Percentiles rank a stretch among this genome's conserved stretches.
phyloP scores from a whole-genome alignment of 2,329 filamentous ascomycete species.

The Ceratocystis lukuohia region DNA sequence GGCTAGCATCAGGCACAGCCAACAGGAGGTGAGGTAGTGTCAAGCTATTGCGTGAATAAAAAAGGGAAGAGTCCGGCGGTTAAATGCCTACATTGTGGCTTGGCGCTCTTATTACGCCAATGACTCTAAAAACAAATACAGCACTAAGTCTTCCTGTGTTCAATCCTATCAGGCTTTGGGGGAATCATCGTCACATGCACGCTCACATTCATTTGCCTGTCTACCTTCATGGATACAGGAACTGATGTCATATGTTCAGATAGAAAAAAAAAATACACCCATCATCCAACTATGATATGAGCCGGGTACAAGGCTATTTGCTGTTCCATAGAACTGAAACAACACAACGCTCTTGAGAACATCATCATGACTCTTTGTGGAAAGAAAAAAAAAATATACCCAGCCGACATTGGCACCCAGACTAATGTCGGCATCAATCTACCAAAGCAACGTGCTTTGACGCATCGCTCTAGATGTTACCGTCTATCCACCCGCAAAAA shows the following conservation, averaged over 20 bases:
- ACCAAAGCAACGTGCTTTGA: background rate
- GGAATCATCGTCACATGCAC: too few species aligned
- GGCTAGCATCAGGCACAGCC: background rate
- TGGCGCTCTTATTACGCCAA: background rate
- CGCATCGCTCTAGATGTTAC: background rate
- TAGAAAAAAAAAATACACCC: constrained; percentile 1
- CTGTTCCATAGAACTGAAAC: constrained; percentile 3
- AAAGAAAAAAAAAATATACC: constrained; percentile 12
- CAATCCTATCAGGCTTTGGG: too few species aligned
- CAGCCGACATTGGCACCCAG: constrained; percentile 6
- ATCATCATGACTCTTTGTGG: constrained; percentile 8
- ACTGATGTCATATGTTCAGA: constrained; percentile 3
- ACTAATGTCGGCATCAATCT: background rate
- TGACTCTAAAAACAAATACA: background rate
- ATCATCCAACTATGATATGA: constrained; percentile 16
- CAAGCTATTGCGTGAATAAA: background rate
- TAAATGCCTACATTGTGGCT: background rate
- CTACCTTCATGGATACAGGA: background rate
- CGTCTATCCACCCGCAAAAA: constrained; percentile 7
- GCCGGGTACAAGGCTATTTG: background rate
- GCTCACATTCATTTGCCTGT: too few species aligned
- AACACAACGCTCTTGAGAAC: background rate
- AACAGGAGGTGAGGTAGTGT: too few species aligned
- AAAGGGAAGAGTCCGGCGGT: background rate
- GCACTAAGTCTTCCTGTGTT: background rate